A percentile compares a stretch with the other conserved stretches of the same genome.
These are phyloP conservation scores for Cercophora scortea DNA, from an alignment of 495 filamentous ascomycete genomes.

Conservation along the genomic window DNA sequence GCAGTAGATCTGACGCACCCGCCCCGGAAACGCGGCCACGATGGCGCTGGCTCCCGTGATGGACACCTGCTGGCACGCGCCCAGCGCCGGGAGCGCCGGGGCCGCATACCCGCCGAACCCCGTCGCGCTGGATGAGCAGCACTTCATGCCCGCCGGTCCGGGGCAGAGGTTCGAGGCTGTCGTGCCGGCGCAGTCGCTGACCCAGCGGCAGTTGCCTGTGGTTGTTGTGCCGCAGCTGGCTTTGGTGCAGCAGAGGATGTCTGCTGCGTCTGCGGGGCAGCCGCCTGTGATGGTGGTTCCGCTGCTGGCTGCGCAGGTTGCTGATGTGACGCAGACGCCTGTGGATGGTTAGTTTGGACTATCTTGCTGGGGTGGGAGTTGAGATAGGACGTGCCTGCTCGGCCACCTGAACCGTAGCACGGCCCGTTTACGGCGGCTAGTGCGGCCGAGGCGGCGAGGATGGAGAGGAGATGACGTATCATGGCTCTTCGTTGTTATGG, in stretches of 20 bases:
- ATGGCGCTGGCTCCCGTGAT: conserved; percentile 25
- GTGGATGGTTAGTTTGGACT: no score
- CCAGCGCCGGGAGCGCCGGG: conserved; percentile 22
- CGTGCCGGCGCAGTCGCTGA: conserved; percentile 26
- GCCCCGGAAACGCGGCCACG: conserved; percentile 27
- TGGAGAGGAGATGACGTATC: not conserved
- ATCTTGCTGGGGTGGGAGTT: no score
- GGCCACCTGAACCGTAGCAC: conserved; percentile 23
- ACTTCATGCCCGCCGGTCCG: conserved; percentile 30
- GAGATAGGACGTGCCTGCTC: no score
- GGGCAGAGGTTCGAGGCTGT: conserved; percentile 25
- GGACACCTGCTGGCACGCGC: conserved; percentile 28
- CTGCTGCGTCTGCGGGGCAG: conserved; percentile 27
- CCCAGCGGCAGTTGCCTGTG: conserved; percentile 30
- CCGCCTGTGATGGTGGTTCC: conserved; percentile 27
- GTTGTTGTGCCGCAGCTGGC: conserved; percentile 21
- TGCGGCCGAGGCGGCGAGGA: conserved; percentile 12
- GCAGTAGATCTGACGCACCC: conserved; percentile 29
- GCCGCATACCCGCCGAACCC: conserved; percentile 23
- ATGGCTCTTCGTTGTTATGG: no score
- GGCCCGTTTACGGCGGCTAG: conserved; percentile 29
- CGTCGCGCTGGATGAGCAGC: conserved; percentile 22
- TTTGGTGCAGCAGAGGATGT: conserved; percentile 37
- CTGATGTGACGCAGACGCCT: conserved; percentile 30
- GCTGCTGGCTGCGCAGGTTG: conserved; percentile 14